phyloP scores from a whole-genome alignment of 805 yeast species.

The Pichia deserticola region DNA sequence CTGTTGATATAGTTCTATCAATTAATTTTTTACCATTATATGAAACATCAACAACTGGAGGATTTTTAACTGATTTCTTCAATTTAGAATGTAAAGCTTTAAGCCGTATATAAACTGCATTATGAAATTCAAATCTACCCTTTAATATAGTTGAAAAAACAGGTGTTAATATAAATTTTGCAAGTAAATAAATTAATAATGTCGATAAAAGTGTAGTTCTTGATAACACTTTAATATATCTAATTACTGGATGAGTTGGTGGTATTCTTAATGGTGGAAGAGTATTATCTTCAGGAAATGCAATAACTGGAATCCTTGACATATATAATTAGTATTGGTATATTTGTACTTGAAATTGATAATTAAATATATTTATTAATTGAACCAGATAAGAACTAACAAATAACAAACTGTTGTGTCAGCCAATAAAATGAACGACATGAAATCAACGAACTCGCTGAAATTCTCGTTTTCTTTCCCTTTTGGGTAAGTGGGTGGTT shows the following conservation, averaged over 20 bases:
- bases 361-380: no score
- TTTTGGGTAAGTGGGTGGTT: no score
- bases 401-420: no score
- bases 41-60: slow-evolving; percentile 37
- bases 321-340: slow-evolving; percentile 2
- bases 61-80: slow-evolving; percentile 22
- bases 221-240: slow-evolving; percentile 25
- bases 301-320: slow-evolving; percentile 18
- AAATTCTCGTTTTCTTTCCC: no score
- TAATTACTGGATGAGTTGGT: slow-evolving; percentile 19
- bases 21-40: slow-evolving; percentile 32
- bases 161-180: slow-evolving; percentile 34
- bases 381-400: no score
- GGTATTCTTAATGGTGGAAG: neutral
- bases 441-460: no score
- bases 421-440: no score
- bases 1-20: slow-evolving; percentile 28
- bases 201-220: slow-evolving; percentile 31
- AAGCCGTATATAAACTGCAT: slow-evolving; percentile 23
- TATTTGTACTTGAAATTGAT: no score
- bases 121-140: slow-evolving; percentile 31
- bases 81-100: slow-evolving; percentile 23
- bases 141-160: slow-evolving; percentile 31
- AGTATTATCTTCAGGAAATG: slow-evolving; percentile 29
- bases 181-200: slow-evolving; percentile 24